A percentile compares a stretch with the other conserved stretches of the same genome.
Conservation (phyloP, 176 grass and related monocot genomes). For the Bromus sterilis region DNA sequence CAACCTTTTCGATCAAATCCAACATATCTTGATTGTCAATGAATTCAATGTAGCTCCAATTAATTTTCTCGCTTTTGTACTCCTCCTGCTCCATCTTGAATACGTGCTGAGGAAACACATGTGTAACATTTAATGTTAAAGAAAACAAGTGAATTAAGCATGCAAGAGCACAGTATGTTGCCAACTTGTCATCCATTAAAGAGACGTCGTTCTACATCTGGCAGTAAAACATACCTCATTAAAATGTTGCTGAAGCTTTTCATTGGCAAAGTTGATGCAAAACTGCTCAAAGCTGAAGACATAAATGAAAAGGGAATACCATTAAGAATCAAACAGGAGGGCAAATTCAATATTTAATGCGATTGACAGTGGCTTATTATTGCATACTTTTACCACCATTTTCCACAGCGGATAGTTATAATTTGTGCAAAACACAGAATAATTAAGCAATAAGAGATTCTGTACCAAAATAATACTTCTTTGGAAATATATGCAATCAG, state of each 20-base stretch:
- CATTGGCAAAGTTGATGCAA: conserved; percentile 99
- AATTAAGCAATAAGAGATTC: not conserved
- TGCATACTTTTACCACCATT: not conserved
- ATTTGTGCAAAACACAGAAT: not conserved
- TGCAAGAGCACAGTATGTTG: not conserved
- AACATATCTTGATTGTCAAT: conserved; percentile 99
- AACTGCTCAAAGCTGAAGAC: conserved; percentile 91
- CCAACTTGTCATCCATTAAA: not conserved
- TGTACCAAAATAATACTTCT: not conserved
- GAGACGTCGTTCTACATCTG: not conserved
- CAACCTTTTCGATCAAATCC: conserved; percentile 99
- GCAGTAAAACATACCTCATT: conserved; percentile 56
- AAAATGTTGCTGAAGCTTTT: conserved; percentile 99
- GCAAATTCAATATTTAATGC: not conserved
- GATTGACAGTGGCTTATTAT: not conserved
- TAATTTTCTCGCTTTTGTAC: conserved; percentile 91
- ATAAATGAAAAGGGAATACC: conserved; percentile 14
- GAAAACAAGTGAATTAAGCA: conserved; percentile 21
- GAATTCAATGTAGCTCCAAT: conserved; percentile 99
- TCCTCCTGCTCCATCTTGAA: conserved; percentile 99
- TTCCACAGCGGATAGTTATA: not conserved
- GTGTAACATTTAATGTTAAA: conserved; percentile 12
- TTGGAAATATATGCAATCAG: not conserved
- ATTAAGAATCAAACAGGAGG: not conserved
- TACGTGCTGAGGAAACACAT: conserved; percentile 70